Percentiles rank a stretch among this genome's conserved stretches.
phyloP scores from a whole-genome alignment of 805 yeast species.

The Saturnispora diversa region DNA sequence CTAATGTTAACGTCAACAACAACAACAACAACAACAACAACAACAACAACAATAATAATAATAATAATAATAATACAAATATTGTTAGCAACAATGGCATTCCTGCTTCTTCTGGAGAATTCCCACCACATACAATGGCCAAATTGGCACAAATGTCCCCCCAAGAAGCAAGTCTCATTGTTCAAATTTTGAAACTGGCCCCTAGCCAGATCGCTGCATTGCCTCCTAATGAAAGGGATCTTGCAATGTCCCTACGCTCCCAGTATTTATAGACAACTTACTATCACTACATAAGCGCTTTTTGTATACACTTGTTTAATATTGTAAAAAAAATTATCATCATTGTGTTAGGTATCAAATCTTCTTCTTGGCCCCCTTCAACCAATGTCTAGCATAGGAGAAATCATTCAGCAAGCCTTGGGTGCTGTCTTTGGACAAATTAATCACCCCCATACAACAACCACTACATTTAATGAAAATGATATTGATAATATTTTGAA shows the following conservation, averaged over 20 bases:
- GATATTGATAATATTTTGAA: too few relatives aligned
- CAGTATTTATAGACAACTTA: slow-evolving; percentile 37
- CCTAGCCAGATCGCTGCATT: slow-evolving; percentile 41
- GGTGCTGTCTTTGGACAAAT: too few relatives aligned
- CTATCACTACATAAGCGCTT: not conserved
- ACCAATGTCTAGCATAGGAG: not conserved
- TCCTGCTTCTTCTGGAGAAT: slow-evolving; percentile 17
- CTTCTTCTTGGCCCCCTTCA: too few relatives aligned
- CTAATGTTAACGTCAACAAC: slow-evolving; percentile 2
- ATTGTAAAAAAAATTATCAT: too few relatives aligned
- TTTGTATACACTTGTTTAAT: not conserved
- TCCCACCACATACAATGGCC: slow-evolving; percentile 41
- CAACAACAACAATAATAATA: slow-evolving; percentile 11
- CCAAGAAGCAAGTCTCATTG: slow-evolving; percentile 50
- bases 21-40: slow-evolving; percentile 4
- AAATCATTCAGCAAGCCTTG: not conserved
- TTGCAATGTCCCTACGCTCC: slow-evolving; percentile 47
- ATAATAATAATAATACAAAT: slow-evolving; percentile 12
- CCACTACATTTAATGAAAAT: too few relatives aligned
- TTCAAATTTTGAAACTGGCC: slow-evolving; percentile 44
- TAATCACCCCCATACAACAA: too few relatives aligned
- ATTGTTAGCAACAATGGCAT: slow-evolving; percentile 40
- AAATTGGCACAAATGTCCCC: slow-evolving; percentile 46
- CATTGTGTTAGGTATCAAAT: too few relatives aligned
- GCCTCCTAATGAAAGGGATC: slow-evolving; percentile 44